Percentiles rank a stretch among this genome's conserved stretches.
These are phyloP conservation scores for Akanthomyces lecanii DNA, from an alignment of 2,329 filamentous ascomycete genomes.

Conservation along the genomic window DNA sequence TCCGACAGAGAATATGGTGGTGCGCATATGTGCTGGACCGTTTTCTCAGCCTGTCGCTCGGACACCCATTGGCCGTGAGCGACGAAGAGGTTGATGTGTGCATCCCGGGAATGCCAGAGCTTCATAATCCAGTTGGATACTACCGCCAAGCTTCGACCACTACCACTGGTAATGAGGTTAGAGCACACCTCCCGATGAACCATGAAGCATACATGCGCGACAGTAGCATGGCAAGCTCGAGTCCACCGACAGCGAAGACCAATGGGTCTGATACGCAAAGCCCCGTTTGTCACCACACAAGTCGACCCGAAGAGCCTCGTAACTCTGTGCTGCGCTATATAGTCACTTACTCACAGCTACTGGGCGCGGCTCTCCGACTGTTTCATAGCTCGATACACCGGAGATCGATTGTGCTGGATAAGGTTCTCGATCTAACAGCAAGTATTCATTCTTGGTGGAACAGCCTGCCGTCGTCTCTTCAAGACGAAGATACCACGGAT, in stretches of 20 bases:
- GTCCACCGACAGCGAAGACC: not conserved
- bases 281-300: constrained; percentile 14
- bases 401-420: constrained; percentile 21
- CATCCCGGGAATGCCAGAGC: constrained; percentile 26
- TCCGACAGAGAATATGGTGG: constrained; percentile 40
- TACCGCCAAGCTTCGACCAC: not conserved
- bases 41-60: constrained; percentile 33
- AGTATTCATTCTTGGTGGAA: constrained; percentile 27
- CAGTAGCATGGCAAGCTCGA: not conserved
- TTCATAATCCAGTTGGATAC: constrained; percentile 21
- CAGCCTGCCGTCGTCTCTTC: constrained; percentile 20
- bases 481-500: constrained; percentile 16
- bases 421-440: constrained; percentile 21
- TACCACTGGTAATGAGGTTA: constrained; percentile 13
- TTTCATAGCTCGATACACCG: constrained; percentile 26
- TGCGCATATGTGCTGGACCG: constrained; percentile 36
- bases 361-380: constrained; percentile 22
- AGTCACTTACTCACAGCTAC: constrained; percentile 22
- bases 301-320: constrained; percentile 15
- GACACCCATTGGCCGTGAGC: constrained; percentile 32
- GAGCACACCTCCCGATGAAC: constrained; percentile 18
- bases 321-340: constrained; percentile 21
- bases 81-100: constrained; percentile 38
- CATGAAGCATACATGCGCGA: constrained; percentile 2
- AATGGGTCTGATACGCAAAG: constrained; percentile 10